Base-by-base conservation (phyloP, 2,329 filamentous ascomycete genomes). In the Neofusicoccum ribis region DNA sequence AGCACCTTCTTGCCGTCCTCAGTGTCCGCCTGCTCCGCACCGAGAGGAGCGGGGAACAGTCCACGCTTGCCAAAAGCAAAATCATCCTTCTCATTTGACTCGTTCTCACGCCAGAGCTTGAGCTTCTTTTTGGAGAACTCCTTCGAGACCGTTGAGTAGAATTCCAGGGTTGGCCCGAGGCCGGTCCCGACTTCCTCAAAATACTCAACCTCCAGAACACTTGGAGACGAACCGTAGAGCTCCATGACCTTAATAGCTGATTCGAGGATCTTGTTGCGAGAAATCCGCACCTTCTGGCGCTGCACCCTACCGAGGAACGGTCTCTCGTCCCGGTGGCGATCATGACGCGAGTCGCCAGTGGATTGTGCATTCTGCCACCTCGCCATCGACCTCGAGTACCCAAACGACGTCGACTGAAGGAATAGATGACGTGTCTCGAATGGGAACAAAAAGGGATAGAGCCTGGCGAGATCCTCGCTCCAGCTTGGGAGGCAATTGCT, bases 231-330 rank as follows among this genome's bases (percentile, higher is more conserved):
- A 0, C 95, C 95, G 72, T 99, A 99, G 2, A 98, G 86, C 71
- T 99, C 94, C 94, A 99, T 98, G 36, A 99, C 95, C 78, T 99
- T 99, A 76, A 98, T 84, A 0, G 95, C 95, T 14, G 95, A 98
- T 76, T 99, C 95, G 7, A 99, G 84, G 51, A 99, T 97, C 72
- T 96, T 93, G n/a, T 88, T 88, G 49, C 95, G 88, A 5, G 94
- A 97, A 67, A 99, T 98, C 50, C 95, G 90, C n/a, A 99, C 94
- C 78, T 99, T 99, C 74, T 99, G 95, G 65, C 95, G 89, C 76
- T 98, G 95, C 1, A 97, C 85, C 47, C 94, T 87, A 14, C 95
- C 95, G 2, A 98, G 82, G 84, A 96, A 97, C 1, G 93, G 93
- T 12, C 93, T 86, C 68, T 98, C 93, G 70, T 98, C 94, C 54